phyloP scores from a whole-genome alignment of 139 green algal species.

The Chlamydomonas sphaeroides region DNA sequence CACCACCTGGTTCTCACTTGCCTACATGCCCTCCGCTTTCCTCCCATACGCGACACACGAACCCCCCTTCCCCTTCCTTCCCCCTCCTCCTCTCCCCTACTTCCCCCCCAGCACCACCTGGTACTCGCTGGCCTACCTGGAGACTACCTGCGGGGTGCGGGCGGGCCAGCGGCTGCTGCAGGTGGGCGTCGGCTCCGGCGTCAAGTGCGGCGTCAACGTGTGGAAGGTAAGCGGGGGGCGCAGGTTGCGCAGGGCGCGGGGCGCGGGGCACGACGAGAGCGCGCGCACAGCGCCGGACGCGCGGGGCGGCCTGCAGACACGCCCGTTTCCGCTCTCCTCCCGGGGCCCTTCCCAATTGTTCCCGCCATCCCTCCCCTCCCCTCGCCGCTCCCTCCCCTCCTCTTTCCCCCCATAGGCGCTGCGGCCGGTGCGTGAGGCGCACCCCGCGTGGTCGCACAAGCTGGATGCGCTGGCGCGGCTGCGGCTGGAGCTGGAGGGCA shows the following conservation, averaged over 20 bases:
- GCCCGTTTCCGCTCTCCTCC: background rate
- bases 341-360: background rate
- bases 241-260: background rate
- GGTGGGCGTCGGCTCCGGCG: conserved; percentile 65
- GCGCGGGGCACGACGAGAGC: background rate
- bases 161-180: conserved; percentile 63
- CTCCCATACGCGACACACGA: too few relatives aligned
- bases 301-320: background rate
- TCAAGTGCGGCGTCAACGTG: conserved; percentile 67
- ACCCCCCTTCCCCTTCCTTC: too few relatives aligned
- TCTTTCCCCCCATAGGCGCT: conserved; percentile 15
- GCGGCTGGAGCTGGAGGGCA: background rate
- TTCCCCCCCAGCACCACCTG: conserved; percentile 60
- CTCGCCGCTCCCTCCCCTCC: background rate
- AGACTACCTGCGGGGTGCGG: conserved; percentile 58
- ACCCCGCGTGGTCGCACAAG: conserved; percentile 55
- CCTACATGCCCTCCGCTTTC: background rate
- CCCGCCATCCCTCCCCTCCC: background rate
- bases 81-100: too few relatives aligned
- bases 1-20: background rate
- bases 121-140: conserved; percentile 72
- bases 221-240: conserved; percentile 47
- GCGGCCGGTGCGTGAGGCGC: conserved; percentile 50
- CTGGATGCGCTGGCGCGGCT: background rate
- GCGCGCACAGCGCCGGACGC: background rate